phyloP scores from a whole-genome alignment of 2,329 filamentous ascomycete species.

The Plenodomus lindquistii region DNA sequence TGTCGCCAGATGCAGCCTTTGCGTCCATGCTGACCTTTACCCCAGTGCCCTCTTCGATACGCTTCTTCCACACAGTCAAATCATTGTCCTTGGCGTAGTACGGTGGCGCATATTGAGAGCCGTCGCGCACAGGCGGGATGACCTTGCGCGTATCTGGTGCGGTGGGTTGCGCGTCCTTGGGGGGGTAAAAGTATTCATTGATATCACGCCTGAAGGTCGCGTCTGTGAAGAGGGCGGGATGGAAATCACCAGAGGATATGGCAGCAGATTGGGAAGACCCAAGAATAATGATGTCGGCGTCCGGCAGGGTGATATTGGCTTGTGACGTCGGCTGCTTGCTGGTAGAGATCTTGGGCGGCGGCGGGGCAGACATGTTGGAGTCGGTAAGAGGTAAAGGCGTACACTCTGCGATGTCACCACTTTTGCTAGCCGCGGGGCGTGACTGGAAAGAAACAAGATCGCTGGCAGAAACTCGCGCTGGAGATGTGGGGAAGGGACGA shows the following conservation, averaged over 20 bases:
- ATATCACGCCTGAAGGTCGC: slow-evolving; percentile 7
- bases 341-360: too few relatives aligned
- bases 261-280: not conserved
- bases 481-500: not conserved
- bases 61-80: slow-evolving; percentile 10
- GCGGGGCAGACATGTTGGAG: too few relatives aligned
- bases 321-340: too few relatives aligned
- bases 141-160: not conserved
- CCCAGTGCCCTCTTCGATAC: not conserved
- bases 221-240: slow-evolving; percentile 60
- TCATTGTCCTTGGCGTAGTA: slow-evolving; percentile 18
- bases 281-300: not conserved
- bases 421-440: not conserved
- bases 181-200: slow-evolving; percentile 21
- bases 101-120: not conserved
- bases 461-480: not conserved
- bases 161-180: slow-evolving; percentile 85
- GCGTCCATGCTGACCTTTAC: not conserved
- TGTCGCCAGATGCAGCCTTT: not conserved
- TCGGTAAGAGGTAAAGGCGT: too few relatives aligned
- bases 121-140: not conserved
- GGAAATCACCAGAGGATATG: slow-evolving; percentile 56
- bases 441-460: too few relatives aligned
- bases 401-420: too few relatives aligned
- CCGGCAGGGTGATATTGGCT: too few relatives aligned